Base-by-base conservation (phyloP, 106 monocot genomes). In the Amphibolis antarctica region DNA sequence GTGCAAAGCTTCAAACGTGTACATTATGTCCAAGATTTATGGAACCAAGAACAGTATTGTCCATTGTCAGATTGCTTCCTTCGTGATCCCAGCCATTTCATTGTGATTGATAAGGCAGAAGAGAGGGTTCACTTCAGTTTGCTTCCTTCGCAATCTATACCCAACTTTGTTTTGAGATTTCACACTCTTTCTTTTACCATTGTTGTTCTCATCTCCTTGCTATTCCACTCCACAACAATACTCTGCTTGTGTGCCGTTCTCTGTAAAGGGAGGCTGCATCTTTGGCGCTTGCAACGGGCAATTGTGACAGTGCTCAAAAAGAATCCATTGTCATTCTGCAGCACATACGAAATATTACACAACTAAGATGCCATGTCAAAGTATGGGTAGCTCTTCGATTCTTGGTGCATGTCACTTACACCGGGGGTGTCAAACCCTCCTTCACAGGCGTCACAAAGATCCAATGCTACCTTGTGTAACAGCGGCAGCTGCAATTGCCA, bases 401-500 rank as follows among this genome's bases (percentile, higher is more conserved):
- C 52, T 28, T 19, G 24, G 44, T 7, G 24, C 19, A 5, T 56
- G 49, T 43, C 46, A 51, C 83, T 65, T 69, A 88, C 88, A 69
- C 57, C 69, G 9, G 78, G 88, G 68, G 78, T 78, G 14, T 81
- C 76, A 45, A 83, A 81, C 22, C 87, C 83, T 23, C 74, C 83
- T 68, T 88, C 81, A 58, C 72, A 76, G 25, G 83, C 88, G 59
- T 88, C 88, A 62, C 88, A 88, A 4, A 81, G 15, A 68, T 88
- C 88, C 80, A 88, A 58, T 1, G 81, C 75, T 11, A 88, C 0
- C 28, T 79, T 78, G 9, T 83, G 64, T 15, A 88, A 78, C 23
- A 88, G 51, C 6, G 88, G 83, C 18, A 88, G 46, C 88, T 88
- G 83, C 11, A 79, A 57, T 68, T 10, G 10, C 14, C 9, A 45